Evolutionary conservation across 202 grass and related monocot genomes (phyloP), one percentile per base, ranked within the genome.

Genomic region (Schoenoplectus tabernaemontani): DNA sequence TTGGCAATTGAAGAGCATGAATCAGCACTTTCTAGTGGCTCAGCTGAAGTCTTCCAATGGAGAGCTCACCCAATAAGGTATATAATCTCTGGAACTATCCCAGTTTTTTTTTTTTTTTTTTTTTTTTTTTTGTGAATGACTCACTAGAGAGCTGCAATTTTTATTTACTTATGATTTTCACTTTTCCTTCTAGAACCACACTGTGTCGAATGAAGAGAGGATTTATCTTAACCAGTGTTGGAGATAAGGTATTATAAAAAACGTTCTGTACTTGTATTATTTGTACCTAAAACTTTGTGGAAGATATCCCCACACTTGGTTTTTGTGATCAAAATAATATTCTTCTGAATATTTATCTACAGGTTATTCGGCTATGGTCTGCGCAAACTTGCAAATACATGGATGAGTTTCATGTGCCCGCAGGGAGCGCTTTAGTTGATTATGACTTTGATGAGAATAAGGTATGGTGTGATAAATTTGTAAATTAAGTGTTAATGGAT

Each of bases 391-490:
- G 87, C 83, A 89, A 86, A 57, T 94, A 86, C 82, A 82, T 94
- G 86, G 91, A 92, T 36, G 89, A 90, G 53, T 98, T 92, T 83
- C 71, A 33, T 77, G 82, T 89, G 76, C 95, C 95, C 26, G 78
- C 87, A 54, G 42, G 74, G 34, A 89, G 81, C 84, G 24, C 68
- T 16, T 82, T 98, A 81, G 64, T 92, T 22, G 89, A 98, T 69
- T 98, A 87, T 36, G 88, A 94, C 81, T 98, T 98, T 90, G 95
- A 98, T 82, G 95, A 98, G 62, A 98, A 94, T 80, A 98, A 98
- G 91, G 95, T 98, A 91, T 85, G 22, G 7, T 71, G 9, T 9
- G 1, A 64, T 30, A 1, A 73, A 10, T 48, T 73, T 51, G 11
- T 51, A 71, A 69, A 50, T 51, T 26, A 33, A 32, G 13, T 44